Percentiles rank a stretch among this genome's conserved stretches.
These are phyloP conservation scores for Calycina herbarum DNA, from an alignment of 2,329 filamentous ascomycete genomes.

Conservation along the genomic window DNA sequence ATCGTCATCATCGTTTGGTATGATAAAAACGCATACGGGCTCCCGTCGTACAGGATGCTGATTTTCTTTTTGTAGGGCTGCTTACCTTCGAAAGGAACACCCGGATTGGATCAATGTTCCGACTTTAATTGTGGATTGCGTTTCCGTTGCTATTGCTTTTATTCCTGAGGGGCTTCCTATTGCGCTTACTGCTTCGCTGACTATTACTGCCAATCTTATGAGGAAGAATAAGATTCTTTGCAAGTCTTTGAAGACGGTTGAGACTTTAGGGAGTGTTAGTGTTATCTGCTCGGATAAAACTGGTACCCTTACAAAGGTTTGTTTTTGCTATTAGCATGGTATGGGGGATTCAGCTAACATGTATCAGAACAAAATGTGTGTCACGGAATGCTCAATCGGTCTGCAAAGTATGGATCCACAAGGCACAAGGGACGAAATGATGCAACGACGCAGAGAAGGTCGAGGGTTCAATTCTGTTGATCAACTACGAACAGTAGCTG, in stretches of 20 bases:
- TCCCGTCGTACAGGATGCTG: background rate
- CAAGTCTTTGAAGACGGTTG: slow-evolving; percentile 77
- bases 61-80: slow-evolving; percentile 40
- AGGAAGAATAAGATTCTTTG: slow-evolving; percentile 73
- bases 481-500: slow-evolving; percentile 61
- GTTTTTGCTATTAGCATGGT: background rate
- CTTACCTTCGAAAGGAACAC: slow-evolving; percentile 66
- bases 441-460: slow-evolving; percentile 25
- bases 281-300: slow-evolving; percentile 79
- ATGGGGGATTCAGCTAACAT: slow-evolving; percentile 34
- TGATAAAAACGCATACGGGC: slow-evolving; percentile 23
- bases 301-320: slow-evolving; percentile 59
- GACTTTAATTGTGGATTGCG: slow-evolving; percentile 70
- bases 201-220: slow-evolving; percentile 77
- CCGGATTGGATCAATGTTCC: slow-evolving; percentile 72
- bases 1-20: slow-evolving; percentile 67
- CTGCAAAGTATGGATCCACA: slow-evolving; percentile 45
- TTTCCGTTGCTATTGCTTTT: slow-evolving; percentile 72
- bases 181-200: slow-evolving; percentile 68
- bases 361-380: slow-evolving; percentile 67
- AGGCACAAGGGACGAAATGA: slow-evolving; percentile 49
- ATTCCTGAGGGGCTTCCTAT: slow-evolving; percentile 75
- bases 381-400: slow-evolving; percentile 67
- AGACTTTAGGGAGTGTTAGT: slow-evolving; percentile 71
- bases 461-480: slow-evolving; percentile 46